Percentiles rank a stretch among this genome's conserved stretches.
Conservation (phyloP, 2,329 filamentous ascomycete species). For the Curvularia sp. region DNA sequence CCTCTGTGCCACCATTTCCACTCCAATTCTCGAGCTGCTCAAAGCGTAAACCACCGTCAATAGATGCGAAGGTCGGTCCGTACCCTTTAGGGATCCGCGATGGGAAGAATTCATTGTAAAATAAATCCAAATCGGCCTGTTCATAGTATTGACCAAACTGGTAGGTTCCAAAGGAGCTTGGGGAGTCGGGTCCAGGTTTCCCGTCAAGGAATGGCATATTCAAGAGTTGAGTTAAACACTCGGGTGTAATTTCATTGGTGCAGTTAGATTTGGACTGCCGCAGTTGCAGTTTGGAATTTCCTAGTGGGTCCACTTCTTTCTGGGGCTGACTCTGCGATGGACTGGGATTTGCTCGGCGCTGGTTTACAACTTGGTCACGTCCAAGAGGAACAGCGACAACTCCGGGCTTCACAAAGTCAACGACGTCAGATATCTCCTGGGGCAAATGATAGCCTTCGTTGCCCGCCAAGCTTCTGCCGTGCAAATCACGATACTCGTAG, state of each 20-base stretch:
- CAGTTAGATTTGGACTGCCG: neutral
- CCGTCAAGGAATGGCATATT: slow-evolving; percentile 2
- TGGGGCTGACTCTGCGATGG: neutral
- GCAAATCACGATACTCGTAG: too few species aligned
- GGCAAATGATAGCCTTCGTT: too few species aligned
- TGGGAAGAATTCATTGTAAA: neutral
- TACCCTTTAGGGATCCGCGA: neutral
- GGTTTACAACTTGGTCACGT: too few species aligned
- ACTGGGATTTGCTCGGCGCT: neutral
- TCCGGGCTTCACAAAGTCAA: too few species aligned
- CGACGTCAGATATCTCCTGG: too few species aligned
- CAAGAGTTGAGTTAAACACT: neutral
- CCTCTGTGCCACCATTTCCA: neutral
- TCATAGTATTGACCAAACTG: neutral
- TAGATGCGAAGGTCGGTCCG: neutral
- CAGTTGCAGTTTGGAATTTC: neutral
- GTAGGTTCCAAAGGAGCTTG: neutral
- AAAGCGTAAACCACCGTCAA: neutral
- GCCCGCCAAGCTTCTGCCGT: too few species aligned
- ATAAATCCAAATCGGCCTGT: slow-evolving; percentile 1
- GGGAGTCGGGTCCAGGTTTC: neutral
- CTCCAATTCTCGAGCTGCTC: neutral
- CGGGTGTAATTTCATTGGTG: neutral
- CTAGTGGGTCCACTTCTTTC: neutral
- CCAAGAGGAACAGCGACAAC: too few species aligned